Evolutionary conservation across 371 early-diverging fungal species (phyloP).

Genomic region (Zopfochytrium polystomum): DNA sequence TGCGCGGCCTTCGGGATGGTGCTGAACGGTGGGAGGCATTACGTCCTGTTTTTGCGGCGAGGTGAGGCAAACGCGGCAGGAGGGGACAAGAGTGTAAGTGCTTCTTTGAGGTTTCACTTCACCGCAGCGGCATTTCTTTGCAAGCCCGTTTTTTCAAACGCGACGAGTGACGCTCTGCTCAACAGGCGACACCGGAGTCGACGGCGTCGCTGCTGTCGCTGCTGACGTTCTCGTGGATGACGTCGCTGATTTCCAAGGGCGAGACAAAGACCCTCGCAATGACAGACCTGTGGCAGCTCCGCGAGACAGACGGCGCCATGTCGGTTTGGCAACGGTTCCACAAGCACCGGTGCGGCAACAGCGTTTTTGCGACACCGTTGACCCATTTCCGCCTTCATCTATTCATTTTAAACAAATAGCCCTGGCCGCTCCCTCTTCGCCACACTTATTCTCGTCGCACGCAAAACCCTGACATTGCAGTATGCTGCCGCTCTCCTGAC

Average conservation of each 20-base stretch:
- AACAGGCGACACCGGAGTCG: constrained; percentile 18
- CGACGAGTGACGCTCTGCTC: too few species aligned
- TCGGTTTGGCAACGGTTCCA: constrained; percentile 15
- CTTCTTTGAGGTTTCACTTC: too few species aligned
- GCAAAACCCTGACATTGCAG: constrained; percentile 1
- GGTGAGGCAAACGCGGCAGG: too few species aligned
- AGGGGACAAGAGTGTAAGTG: too few species aligned
- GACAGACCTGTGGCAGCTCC: constrained; percentile 70
- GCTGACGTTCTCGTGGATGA: constrained; percentile 75
- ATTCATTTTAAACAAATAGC: too few species aligned
- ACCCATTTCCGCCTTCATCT: background rate
- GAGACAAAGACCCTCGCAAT: constrained; percentile 57
- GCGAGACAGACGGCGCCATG: constrained; percentile 42
- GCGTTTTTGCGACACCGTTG: background rate
- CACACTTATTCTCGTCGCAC: background rate
- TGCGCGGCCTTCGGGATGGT: too few species aligned
- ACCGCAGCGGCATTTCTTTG: too few species aligned
- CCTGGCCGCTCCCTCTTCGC: background rate
- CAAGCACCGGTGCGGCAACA: constrained; percentile 9
- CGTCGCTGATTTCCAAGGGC: constrained; percentile 65
- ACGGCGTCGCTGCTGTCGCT: constrained; percentile 63
- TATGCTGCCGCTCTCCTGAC: constrained; percentile 1
- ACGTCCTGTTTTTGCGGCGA: too few species aligned
- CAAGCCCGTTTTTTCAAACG: too few species aligned
- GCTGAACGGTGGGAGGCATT: too few species aligned